A percentile compares a stretch with the other conserved stretches of the same genome.
These are phyloP conservation scores for Micromonas pusilla DNA, from an alignment of 139 green algal species.

Conservation along the genomic window DNA sequence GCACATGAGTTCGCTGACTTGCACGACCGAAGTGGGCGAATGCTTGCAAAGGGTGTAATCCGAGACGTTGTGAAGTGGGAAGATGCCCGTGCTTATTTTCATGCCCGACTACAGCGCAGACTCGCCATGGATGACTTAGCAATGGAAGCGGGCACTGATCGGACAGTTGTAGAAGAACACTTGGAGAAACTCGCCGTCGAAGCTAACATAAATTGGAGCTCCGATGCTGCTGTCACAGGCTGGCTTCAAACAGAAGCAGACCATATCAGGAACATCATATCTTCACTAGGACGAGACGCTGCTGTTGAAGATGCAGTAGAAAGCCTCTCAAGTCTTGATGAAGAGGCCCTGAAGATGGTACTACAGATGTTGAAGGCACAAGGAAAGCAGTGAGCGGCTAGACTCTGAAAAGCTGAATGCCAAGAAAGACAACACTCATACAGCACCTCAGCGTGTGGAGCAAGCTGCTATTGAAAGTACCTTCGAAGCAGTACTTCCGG, in stretches of 20 bases:
- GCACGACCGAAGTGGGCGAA: slow-evolving; percentile 91
- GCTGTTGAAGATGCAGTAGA: background rate
- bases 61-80: slow-evolving; percentile 77
- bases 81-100: slow-evolving; percentile 73
- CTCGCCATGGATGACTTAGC: slow-evolving; percentile 34
- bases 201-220: background rate
- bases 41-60: slow-evolving; percentile 86
- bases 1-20: slow-evolving; percentile 83
- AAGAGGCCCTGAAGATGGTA: background rate
- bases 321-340: background rate
- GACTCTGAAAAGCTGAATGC: too few relatives aligned
- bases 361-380: background rate
- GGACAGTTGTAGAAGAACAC: background rate
- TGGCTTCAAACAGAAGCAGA: background rate
- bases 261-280: background rate
- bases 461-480: too few relatives aligned
- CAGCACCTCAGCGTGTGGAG: too few relatives aligned
- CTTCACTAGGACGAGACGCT: background rate
- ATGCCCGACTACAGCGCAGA: slow-evolving; percentile 61
- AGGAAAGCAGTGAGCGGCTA: too few relatives aligned
- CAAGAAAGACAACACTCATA: too few relatives aligned
- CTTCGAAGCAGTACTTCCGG: too few relatives aligned
- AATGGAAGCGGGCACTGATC: background rate
- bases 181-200: background rate
- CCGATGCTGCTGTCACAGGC: background rate